Evolutionary conservation across 2,329 filamentous ascomycete genomes (phyloP).

Genomic region (Paecilomyces sp.): DNA sequence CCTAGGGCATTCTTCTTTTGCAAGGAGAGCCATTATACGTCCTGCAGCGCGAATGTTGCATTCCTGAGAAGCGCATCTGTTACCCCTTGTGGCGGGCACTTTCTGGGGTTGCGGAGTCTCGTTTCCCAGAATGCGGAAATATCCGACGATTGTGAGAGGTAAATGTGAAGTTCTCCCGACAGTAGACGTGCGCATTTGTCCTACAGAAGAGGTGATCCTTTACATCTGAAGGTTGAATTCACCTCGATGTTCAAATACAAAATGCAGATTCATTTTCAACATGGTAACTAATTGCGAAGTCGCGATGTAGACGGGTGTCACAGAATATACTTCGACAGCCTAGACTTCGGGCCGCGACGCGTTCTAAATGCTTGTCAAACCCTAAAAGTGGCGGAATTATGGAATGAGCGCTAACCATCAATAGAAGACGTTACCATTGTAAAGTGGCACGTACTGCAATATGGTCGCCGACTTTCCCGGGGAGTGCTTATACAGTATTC

Average conservation of each 20-base stretch:
- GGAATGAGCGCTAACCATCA: not conserved
- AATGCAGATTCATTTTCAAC: not conserved
- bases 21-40: not conserved
- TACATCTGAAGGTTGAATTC: not conserved
- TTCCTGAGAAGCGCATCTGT: not conserved
- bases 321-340: not conserved
- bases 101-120: not conserved
- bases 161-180: not conserved
- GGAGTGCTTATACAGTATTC: not conserved
- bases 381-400: not conserved
- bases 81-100: not conserved
- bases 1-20: not conserved
- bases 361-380: not conserved
- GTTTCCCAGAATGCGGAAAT: not conserved
- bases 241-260: not conserved
- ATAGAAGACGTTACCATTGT: not conserved
- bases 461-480: not conserved
- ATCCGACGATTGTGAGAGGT: not conserved
- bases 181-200: no score
- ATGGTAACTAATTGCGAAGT: no score
- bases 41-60: not conserved
- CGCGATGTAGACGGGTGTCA: no score
- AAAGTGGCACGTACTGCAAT: not conserved
- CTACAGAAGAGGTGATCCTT: not conserved
- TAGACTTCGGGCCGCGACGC: not conserved